These are phyloP conservation scores for Pseudocercospora pini-densiflorae DNA, from an alignment of 2,329 filamentous ascomycete genomes.

Conservation along the genomic window DNA sequence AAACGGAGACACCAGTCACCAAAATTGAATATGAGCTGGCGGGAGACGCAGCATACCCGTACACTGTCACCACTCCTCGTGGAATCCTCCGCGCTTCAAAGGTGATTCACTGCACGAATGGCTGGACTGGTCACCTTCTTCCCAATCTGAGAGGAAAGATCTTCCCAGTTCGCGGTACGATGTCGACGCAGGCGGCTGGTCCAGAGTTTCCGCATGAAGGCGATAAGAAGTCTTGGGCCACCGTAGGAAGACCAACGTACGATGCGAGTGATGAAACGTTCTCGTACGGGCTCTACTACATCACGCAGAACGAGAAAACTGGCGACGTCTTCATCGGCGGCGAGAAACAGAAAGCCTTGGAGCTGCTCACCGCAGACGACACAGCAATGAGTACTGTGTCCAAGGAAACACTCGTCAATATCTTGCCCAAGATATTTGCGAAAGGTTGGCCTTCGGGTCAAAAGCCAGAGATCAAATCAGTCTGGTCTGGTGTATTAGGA, in stretches of 20 bases:
- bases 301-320: conserved; percentile 25
- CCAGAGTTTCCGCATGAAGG: conserved; percentile 22
- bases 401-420: conserved; percentile 15
- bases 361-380: conserved; percentile 26
- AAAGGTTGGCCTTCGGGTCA: conserved; percentile 20
- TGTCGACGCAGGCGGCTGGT: conserved; percentile 24
- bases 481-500: conserved; percentile 28
- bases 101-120: conserved; percentile 28
- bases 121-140: conserved; percentile 28
- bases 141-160: conserved; percentile 28
- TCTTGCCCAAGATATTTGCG: conserved; percentile 24
- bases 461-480: conserved; percentile 17
- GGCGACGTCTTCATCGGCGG: conserved; percentile 30
- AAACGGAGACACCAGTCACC: conserved; percentile 28
- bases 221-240: conserved; percentile 23
- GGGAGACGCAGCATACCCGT: conserved; percentile 14
- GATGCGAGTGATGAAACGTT: conserved; percentile 21
- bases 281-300: conserved; percentile 28
- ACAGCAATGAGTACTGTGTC: conserved; percentile 18
- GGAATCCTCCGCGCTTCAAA: conserved; percentile 22
- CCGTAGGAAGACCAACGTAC: conserved; percentile 22
- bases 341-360: conserved; percentile 20
- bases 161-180: conserved; percentile 27
- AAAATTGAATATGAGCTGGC: conserved; percentile 11
- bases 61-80: conserved; percentile 21